Percentiles rank a stretch among this genome's conserved stretches.
Conservation (phyloP, 768 basidiomycete species). For the Lactarius quietus region DNA sequence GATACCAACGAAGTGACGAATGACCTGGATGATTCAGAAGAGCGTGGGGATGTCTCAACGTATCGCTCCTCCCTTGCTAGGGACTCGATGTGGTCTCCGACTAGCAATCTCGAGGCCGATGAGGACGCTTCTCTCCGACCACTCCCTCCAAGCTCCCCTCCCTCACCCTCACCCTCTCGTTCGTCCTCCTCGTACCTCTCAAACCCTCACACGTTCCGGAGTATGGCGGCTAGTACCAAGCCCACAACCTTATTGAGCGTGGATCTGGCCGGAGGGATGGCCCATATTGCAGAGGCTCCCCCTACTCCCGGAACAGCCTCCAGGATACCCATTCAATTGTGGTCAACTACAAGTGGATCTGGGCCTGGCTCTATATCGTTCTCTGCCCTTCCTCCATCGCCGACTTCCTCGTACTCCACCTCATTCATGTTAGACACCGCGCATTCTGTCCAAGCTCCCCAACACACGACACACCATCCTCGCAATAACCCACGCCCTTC, state of each 20-base stretch:
- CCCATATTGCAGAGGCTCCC: constrained; percentile 87
- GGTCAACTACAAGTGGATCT: constrained; percentile 44
- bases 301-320: constrained; percentile 51
- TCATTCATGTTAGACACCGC: constrained; percentile 30
- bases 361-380: constrained; percentile 65
- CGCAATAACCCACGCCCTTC: constrained; percentile 94
- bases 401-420: constrained; percentile 43
- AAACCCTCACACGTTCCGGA: constrained; percentile 75
- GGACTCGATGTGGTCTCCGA: constrained; percentile 77
- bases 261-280: constrained; percentile 80
- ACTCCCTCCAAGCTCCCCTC: constrained; percentile 82
- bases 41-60: constrained; percentile 40
- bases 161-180: constrained; percentile 80
- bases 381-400: constrained; percentile 58
- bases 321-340: constrained; percentile 56
- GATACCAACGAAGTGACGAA: constrained; percentile 45
- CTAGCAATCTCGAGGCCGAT: constrained; percentile 77
- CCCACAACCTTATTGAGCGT: constrained; percentile 93
- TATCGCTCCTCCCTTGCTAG: constrained; percentile 59
- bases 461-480: constrained; percentile 90
- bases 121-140: constrained; percentile 93
- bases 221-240: constrained; percentile 86
- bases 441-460: constrained; percentile 71
- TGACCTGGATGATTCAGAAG: constrained; percentile 31
- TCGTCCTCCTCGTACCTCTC: constrained; percentile 84